Conservation (phyloP, 768 basidiomycete genomes). For the Gelatoporia subvermispora region DNA sequence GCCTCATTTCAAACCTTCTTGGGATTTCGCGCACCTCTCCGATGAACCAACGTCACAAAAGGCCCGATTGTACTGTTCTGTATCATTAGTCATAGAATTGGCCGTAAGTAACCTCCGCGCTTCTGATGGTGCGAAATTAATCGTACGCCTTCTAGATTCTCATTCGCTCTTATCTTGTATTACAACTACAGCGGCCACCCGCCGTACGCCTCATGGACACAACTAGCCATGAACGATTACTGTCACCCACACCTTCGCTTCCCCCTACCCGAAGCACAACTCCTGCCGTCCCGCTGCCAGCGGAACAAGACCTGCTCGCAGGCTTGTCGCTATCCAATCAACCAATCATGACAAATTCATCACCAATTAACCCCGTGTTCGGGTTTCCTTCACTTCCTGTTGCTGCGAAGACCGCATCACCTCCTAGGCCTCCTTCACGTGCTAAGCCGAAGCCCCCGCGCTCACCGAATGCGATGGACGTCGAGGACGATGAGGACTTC, state of each 20-base stretch:
- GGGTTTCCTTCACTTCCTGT: conserved; percentile 59
- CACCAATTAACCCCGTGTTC: conserved; percentile 49
- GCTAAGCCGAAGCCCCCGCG: conserved; percentile 3
- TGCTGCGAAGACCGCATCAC: conserved; percentile 16
- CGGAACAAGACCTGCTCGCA: conserved; percentile 57
- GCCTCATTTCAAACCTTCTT: conserved; percentile 35
- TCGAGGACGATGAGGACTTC: conserved; percentile 25
- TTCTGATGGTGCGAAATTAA: neutral
- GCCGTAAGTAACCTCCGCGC: conserved; percentile 37
- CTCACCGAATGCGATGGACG: conserved; percentile 11
- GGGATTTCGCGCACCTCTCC: conserved; percentile 34
- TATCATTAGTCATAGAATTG: conserved; percentile 47
- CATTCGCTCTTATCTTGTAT: conserved; percentile 44
- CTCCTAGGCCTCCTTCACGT: neutral
- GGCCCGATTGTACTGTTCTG: conserved; percentile 43
- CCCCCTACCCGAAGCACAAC: conserved; percentile 37
- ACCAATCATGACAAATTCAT: conserved; percentile 39
- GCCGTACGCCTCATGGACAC: conserved; percentile 66
- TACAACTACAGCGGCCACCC: conserved; percentile 67
- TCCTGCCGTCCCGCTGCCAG: conserved; percentile 21
- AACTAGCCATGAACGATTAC: conserved; percentile 31
- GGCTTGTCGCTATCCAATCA: conserved; percentile 61
- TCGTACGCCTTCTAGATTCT: conserved; percentile 37
- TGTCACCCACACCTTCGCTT: conserved; percentile 12
- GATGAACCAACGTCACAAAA: conserved; percentile 30